Evolutionary conservation across 2,329 filamentous ascomycete genomes (phyloP).

Genomic region (Penicillium verrucosum): DNA sequence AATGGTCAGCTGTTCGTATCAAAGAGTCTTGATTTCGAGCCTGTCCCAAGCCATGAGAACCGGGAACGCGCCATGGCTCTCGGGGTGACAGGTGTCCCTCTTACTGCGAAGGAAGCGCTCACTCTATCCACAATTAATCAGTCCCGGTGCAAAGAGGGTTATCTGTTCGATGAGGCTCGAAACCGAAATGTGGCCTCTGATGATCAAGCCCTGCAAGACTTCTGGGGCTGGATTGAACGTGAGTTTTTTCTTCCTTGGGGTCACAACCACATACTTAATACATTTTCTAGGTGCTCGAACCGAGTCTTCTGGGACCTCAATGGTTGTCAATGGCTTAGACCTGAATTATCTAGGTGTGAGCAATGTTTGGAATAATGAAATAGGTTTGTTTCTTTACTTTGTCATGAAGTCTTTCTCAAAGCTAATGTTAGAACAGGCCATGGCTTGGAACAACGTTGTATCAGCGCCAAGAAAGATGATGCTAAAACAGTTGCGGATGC

Average conservation of each 20-base stretch:
- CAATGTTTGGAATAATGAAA: constrained; percentile 57
- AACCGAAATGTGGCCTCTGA: constrained; percentile 57
- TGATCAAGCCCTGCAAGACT: constrained; percentile 54
- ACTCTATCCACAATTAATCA: constrained; percentile 42
- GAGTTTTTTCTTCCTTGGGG: constrained; percentile 15
- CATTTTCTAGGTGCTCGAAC: constrained; percentile 34
- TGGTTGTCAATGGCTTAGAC: constrained; percentile 57
- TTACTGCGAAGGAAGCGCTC: constrained; percentile 41
- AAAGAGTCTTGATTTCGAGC: constrained; percentile 11
- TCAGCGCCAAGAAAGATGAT: constrained; percentile 25
- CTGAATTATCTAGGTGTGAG: constrained; percentile 60
- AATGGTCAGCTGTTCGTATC: constrained; percentile 8
- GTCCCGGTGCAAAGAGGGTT: constrained; percentile 54
- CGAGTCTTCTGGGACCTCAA: constrained; percentile 47
- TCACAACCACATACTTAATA: constrained; percentile 8
- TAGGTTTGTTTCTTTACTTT: constrained; percentile 40
- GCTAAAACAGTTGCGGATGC: constrained; percentile 34
- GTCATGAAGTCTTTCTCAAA: neutral
- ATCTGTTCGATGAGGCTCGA: constrained; percentile 51
- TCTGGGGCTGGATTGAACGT: constrained; percentile 59
- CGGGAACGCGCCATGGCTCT: constrained; percentile 36
- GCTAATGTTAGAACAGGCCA: constrained; percentile 27
- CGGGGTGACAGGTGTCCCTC: constrained; percentile 25
- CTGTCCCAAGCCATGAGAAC: constrained; percentile 38
- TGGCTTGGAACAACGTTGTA: constrained; percentile 32